These are phyloP conservation scores for Entomortierella lignicola DNA, from an alignment of 192 early-diverging fungal species.

Conservation along the genomic window DNA sequence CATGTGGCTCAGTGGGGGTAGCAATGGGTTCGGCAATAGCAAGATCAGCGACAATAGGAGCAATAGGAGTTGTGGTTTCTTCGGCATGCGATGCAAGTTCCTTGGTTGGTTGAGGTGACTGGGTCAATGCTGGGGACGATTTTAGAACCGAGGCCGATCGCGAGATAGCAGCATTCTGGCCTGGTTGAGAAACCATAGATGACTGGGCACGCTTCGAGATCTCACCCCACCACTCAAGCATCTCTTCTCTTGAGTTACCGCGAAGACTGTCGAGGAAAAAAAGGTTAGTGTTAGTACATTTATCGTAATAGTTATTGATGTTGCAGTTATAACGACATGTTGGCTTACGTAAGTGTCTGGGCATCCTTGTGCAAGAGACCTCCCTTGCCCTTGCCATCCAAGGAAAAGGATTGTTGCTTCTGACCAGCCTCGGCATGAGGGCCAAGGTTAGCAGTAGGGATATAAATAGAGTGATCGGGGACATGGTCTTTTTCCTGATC, in stretches of 20 bases:
- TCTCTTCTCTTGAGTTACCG: conserved; percentile 39
- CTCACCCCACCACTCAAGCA: conserved; percentile 48
- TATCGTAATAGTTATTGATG: neutral
- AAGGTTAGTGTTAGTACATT: neutral
- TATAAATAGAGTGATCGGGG: conserved; percentile 57
- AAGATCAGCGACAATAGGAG: conserved; percentile 6
- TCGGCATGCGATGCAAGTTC: conserved; percentile 11
- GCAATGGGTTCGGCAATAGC: conserved; percentile 11
- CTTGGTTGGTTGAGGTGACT: conserved; percentile 13
- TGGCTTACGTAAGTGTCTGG: conserved; percentile 39
- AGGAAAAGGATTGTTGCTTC: conserved; percentile 44
- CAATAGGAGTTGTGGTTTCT: neutral
- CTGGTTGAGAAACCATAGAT: conserved; percentile 32
- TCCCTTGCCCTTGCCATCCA: conserved; percentile 45
- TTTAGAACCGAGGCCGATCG: conserved; percentile 32
- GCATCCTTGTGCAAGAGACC: conserved; percentile 44
- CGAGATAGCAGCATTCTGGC: conserved; percentile 22
- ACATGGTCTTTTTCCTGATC: conserved; percentile 41
- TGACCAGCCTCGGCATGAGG: conserved; percentile 45
- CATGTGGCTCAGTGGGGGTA: neutral
- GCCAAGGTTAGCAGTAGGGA: conserved; percentile 47
- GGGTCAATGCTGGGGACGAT: conserved; percentile 14
- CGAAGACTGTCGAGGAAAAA: conserved; percentile 26
- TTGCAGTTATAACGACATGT: neutral
- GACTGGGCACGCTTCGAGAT: conserved; percentile 40